Evolutionary conservation across 2,329 filamentous ascomycete genomes (phyloP), one percentile per base, ranked within the genome.

Genomic region (Zalaria sp.): DNA sequence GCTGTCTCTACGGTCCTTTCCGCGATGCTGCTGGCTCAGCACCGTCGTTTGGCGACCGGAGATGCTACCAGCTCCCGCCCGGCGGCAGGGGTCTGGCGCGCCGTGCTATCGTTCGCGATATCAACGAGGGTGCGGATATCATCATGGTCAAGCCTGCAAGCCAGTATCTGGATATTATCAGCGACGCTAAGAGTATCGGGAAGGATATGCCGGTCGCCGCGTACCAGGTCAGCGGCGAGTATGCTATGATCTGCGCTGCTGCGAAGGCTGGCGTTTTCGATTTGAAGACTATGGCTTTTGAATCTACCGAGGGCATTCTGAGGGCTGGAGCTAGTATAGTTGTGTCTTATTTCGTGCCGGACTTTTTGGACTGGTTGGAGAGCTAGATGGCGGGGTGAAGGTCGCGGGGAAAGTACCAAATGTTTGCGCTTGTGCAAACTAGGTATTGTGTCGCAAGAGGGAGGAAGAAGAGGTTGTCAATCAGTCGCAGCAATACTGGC

Each of bases 131-230:
- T 26, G 91, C 91, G 18, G 91, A 98, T 57, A 86, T 95, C 52
- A 94, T 98, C 64, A 95, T 98, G 89, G 91, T 98, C 47, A 98
- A 98, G 72, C 91, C 91, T 2, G 91, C 91, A 6, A 83, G 83
- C 53, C 86, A 89, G 62, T 98, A 94, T 60, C 73, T 98, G 37
- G 91, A 98, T 63, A 94, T 98, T 54, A 96, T 98, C 61, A 86
- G 84, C 51, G 91, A 98, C 57, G 91, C 91, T 41, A 96, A 94
- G 69, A 87, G 95, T 41, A 74, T 96, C 41, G 89, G 85, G 45
- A 82, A 80, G 58, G 87, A 96, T 60, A 72, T 96, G 61, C 91
- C 91, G 2, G 74, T 98, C 31, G 89, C 91, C 1, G 89, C 91
- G 25, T 98, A 98, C 62, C 91, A 98, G 61, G 91, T 98, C 45